Evolutionary conservation across 192 early-diverging fungal species (phyloP).

Genomic region (Obelidium mucronatum): DNA sequence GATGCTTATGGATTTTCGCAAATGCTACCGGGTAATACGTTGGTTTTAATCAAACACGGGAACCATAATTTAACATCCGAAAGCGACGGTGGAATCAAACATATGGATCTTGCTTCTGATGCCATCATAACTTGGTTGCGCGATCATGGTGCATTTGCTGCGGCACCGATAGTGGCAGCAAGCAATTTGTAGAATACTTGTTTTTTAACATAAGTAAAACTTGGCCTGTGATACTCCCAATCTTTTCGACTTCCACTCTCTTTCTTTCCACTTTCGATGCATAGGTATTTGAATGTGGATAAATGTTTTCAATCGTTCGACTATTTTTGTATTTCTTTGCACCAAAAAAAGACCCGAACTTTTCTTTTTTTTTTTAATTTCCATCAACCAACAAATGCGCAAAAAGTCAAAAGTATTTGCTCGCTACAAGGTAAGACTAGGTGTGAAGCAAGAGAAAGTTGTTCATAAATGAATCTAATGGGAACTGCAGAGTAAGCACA

Average conservation of each 20-base stretch:
- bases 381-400: neutral
- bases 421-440: conserved; percentile 28
- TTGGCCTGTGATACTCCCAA: too few species aligned
- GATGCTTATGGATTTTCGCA: conserved; percentile 4
- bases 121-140: conserved; percentile 2
- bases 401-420: conserved; percentile 31
- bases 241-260: too few species aligned
- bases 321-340: too few species aligned
- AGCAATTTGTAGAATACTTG: neutral
- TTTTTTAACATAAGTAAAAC: too few species aligned
- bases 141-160: neutral
- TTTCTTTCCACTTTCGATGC: neutral
- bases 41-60: conserved; percentile 2
- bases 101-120: neutral
- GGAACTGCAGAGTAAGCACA: conserved; percentile 5
- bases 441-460: too few species aligned
- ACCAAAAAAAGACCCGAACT: neutral
- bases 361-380: conserved; percentile 1
- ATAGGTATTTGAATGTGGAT: neutral
- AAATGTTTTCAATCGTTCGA: neutral
- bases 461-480: neutral
- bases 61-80: conserved; percentile 22
- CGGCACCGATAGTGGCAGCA: neutral
- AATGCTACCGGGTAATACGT: conserved; percentile 5
- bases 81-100: neutral